phyloP scores from a whole-genome alignment of 2,329 filamentous ascomycete genomes.

The Diatrype stigma region DNA sequence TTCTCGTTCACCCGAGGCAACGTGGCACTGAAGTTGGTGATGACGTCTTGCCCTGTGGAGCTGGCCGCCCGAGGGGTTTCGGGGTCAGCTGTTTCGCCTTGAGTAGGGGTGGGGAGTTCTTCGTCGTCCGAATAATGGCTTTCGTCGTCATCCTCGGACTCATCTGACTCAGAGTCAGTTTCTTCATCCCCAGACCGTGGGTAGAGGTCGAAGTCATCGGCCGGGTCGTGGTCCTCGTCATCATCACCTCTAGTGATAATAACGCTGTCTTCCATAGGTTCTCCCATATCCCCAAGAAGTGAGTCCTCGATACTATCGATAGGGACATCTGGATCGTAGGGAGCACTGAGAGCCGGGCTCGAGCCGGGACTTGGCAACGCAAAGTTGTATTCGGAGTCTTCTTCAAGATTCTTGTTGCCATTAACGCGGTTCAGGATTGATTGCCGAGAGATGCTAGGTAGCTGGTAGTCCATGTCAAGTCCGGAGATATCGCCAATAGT shows the following conservation, averaged over 20 bases:
- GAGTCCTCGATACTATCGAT: slow-evolving; percentile 81
- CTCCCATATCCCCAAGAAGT: slow-evolving; percentile 46
- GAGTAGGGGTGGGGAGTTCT: slow-evolving; percentile 17
- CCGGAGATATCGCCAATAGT: slow-evolving; percentile 56
- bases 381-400: slow-evolving; percentile 60
- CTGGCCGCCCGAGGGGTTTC: slow-evolving; percentile 47
- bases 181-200: slow-evolving; percentile 43
- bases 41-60: slow-evolving; percentile 28
- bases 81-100: slow-evolving; percentile 40
- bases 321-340: slow-evolving; percentile 81
- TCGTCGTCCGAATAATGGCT: slow-evolving; percentile 51
- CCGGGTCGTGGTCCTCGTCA: slow-evolving; percentile 54
- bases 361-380: slow-evolving; percentile 58
- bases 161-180: slow-evolving; percentile 23
- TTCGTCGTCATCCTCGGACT: slow-evolving; percentile 44
- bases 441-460: slow-evolving; percentile 84
- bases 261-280: slow-evolving; percentile 53
- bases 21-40: slow-evolving; percentile 28
- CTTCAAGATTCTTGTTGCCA: slow-evolving; percentile 52
- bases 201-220: slow-evolving; percentile 67
- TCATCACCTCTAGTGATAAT: slow-evolving; percentile 59
- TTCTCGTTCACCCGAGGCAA: slow-evolving; percentile 36
- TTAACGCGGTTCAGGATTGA: slow-evolving; percentile 89
- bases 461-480: slow-evolving; percentile 56
- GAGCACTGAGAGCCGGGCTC: slow-evolving; percentile 50